These are phyloP conservation scores for Barnettozyma siamensis DNA, from an alignment of 805 yeast genomes.

Conservation along the genomic window DNA sequence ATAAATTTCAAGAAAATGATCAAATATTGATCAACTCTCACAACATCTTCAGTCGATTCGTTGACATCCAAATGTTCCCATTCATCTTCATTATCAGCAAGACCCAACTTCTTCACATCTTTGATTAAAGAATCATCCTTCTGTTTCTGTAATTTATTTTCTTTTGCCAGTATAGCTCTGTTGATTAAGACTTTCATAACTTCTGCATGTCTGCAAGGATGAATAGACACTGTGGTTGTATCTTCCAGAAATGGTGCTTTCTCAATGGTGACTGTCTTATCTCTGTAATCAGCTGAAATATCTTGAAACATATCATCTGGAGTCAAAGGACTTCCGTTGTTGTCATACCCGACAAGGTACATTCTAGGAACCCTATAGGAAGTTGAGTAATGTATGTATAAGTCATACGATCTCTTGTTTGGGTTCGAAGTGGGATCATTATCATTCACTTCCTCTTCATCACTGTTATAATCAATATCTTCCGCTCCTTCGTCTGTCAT, in stretches of 20 bases:
- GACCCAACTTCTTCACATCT: constrained; percentile 42
- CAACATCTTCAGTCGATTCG: constrained; percentile 34
- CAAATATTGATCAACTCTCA: constrained; percentile 88
- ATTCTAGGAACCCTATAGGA: constrained; percentile 94
- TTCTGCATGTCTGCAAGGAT: constrained; percentile 92
- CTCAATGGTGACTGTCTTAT: constrained; percentile 95
- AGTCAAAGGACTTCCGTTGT: constrained; percentile 77
- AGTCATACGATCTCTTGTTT: constrained; percentile 68
- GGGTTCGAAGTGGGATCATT: constrained; percentile 14
- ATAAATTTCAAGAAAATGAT: constrained; percentile 88
- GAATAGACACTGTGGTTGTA: constrained; percentile 78
- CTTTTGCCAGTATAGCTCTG: constrained; percentile 52
- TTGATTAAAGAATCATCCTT: constrained; percentile 27
- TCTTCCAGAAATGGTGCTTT: constrained; percentile 77
- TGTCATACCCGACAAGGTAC: constrained; percentile 81
- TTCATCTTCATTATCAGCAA: constrained; percentile 48
- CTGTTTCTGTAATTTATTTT: constrained; percentile 24
- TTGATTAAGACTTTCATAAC: constrained; percentile 89
- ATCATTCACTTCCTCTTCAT: constrained; percentile 33
- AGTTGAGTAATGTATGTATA: constrained; percentile 89
- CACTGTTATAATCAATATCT: constrained; percentile 43
- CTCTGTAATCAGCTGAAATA: constrained; percentile 83
- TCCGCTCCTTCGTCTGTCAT: constrained; percentile 22
- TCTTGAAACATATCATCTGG: constrained; percentile 95
- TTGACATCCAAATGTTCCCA: constrained; percentile 50